These are phyloP conservation scores for Yamadazyma atmosphaerica DNA, from an alignment of 1,139 yeast genomes.

Conservation along the genomic window DNA sequence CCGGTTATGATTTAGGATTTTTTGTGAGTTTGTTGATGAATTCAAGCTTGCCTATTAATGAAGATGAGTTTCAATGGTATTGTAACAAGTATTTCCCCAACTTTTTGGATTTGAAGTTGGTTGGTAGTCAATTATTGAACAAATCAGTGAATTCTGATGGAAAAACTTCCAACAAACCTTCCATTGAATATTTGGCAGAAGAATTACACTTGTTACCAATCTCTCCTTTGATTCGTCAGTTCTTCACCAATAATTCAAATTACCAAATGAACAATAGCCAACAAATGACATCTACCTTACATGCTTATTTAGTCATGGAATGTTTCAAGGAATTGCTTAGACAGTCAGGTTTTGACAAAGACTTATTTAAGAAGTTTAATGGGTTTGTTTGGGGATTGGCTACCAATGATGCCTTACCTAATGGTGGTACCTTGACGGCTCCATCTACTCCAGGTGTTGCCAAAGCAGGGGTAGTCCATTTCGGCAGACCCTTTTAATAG, in stretches of 20 bases:
- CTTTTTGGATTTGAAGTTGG: conserved; percentile 78
- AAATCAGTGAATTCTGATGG: conserved; percentile 21
- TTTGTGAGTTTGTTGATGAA: conserved; percentile 76
- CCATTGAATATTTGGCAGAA: conserved; percentile 54
- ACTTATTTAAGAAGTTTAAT: conserved; percentile 41
- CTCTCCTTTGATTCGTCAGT: conserved; percentile 51
- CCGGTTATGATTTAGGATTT: conserved; percentile 95
- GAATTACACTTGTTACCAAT: conserved; percentile 56
- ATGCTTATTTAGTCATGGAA: conserved; percentile 57
- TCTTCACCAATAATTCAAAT: conserved; percentile 37
- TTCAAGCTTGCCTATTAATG: conserved; percentile 76
- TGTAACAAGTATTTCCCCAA: conserved; percentile 75
- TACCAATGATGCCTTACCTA: conserved; percentile 15
- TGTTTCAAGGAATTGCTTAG: conserved; percentile 57
- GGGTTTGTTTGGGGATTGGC: conserved; percentile 59
- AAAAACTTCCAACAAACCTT: conserved; percentile 37
- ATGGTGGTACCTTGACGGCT: conserved; percentile 10
- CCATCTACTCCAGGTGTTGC: conserved; percentile 25
- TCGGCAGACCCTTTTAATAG: conserved; percentile 32
- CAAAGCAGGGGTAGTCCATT: conserved; percentile 30
- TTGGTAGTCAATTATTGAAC: conserved; percentile 56
- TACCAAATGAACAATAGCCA: conserved; percentile 35
- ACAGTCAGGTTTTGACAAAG: conserved; percentile 36
- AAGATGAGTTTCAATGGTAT: conserved; percentile 75
- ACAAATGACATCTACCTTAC: conserved; percentile 48